Percentiles rank a stretch among this genome's conserved stretches.
phyloP scores from a whole-genome alignment of 192 early-diverging fungal genomes.

The Coemansia sp. region DNA sequence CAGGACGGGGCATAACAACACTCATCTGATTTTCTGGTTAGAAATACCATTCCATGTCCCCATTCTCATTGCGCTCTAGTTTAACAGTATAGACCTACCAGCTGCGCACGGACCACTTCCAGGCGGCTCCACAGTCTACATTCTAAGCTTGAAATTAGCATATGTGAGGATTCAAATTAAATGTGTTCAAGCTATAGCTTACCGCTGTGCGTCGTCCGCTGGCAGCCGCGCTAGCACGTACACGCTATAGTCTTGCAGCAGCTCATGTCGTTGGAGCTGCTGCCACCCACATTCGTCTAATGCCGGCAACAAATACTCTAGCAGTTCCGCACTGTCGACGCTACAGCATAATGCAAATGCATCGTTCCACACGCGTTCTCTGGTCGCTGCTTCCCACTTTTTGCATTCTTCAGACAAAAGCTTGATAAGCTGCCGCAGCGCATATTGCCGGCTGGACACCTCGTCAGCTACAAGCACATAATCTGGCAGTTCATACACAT shows the following conservation, averaged over 20 bases:
- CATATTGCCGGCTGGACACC: constrained; percentile 4
- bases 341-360: constrained; percentile 31
- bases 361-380: constrained; percentile 16
- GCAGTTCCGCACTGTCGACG: constrained; percentile 1
- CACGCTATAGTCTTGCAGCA: constrained; percentile 15
- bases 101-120: constrained; percentile 24
- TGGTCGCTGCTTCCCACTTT: neutral
- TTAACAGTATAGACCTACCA: constrained; percentile 24
- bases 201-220: constrained; percentile 10
- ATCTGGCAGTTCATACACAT: neutral
- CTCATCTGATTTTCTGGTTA: constrained; percentile 8
- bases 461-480: constrained; percentile 5
- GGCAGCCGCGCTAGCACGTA: constrained; percentile 13
- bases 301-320: constrained; percentile 19
- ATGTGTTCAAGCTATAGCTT: constrained; percentile 10
- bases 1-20: neutral
- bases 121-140: constrained; percentile 36
- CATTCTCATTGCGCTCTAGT: neutral
- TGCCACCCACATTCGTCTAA: constrained; percentile 38
- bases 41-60: neutral
- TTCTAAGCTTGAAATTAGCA: neutral
- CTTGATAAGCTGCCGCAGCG: constrained; percentile 20
- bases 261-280: constrained; percentile 20
- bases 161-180: neutral
- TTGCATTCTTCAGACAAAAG: neutral